A percentile compares a stretch with the other conserved stretches of the same genome.
These are phyloP conservation scores for Chlorella sp. DNA, from an alignment of 139 green algal genomes.

Conservation along the genomic window DNA sequence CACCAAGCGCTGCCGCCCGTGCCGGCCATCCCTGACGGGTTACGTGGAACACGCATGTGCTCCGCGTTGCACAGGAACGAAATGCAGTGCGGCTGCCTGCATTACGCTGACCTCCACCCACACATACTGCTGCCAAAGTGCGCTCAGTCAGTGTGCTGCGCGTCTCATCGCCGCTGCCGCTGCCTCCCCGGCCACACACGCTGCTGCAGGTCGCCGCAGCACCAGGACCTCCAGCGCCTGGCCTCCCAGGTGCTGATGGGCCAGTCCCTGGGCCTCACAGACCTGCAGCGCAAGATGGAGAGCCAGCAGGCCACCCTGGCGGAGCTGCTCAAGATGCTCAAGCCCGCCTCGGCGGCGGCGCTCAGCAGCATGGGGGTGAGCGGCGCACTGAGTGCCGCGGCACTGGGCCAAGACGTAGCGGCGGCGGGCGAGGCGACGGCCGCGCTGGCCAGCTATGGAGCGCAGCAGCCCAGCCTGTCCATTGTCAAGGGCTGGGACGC, in stretches of 20 bases:
- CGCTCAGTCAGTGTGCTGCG: neutral
- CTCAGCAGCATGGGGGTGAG: too few relatives aligned
- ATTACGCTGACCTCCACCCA: too few relatives aligned
- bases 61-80: too few relatives aligned
- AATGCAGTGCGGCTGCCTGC: too few relatives aligned
- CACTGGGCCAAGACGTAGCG: neutral
- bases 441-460: slow-evolving; percentile 6
- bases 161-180: neutral
- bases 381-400: neutral
- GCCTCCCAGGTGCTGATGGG: slow-evolving; percentile 46
- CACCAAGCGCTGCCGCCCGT: neutral
- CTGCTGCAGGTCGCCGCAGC: slow-evolving; percentile 43
- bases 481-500: slow-evolving; percentile 33
- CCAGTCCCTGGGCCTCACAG: slow-evolving; percentile 38
- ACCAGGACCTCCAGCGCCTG: slow-evolving; percentile 48
- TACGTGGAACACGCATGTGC: too few relatives aligned
- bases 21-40: neutral
- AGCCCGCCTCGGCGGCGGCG: neutral
- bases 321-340: slow-evolving; percentile 44
- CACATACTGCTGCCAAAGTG: too few relatives aligned
- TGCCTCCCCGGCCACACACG: neutral
- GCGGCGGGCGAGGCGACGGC: slow-evolving; percentile 1
- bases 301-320: slow-evolving; percentile 48
- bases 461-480: slow-evolving; percentile 43
- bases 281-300: slow-evolving; percentile 48